Percentiles rank a stretch among this genome's conserved stretches.
Conservation (phyloP, 1,284 basidiomycete species). For the Abortiporus biennis region DNA sequence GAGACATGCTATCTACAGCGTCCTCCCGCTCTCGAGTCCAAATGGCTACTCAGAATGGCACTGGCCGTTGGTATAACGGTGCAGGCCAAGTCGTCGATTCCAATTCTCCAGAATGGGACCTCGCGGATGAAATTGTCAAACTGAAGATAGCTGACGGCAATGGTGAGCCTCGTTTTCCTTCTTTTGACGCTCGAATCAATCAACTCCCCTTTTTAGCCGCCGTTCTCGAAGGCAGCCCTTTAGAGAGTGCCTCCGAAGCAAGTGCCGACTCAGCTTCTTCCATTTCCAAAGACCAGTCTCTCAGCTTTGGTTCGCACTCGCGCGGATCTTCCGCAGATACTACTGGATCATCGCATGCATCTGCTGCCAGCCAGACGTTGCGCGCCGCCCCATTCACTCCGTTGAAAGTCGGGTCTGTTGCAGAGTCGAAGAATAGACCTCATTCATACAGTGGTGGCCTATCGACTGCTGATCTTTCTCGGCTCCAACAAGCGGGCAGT, state of each 20-base stretch:
- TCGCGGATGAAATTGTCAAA: constrained; percentile 66
- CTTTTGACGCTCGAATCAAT: too few relatives aligned
- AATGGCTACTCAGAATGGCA: constrained; percentile 18
- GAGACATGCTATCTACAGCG: constrained; percentile 20
- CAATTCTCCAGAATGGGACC: constrained; percentile 54
- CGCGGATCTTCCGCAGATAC: constrained; percentile 74
- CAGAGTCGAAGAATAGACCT: constrained; percentile 65
- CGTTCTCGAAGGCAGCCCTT: constrained; percentile 58
- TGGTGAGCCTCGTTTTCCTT: constrained; percentile 55
- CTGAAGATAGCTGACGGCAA: constrained; percentile 56
- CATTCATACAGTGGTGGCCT: constrained; percentile 75
- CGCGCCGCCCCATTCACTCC: constrained; percentile 42
- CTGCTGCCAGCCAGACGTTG: constrained; percentile 52
- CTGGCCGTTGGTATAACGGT: constrained; percentile 55
- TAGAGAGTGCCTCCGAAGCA: constrained; percentile 64
- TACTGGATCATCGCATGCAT: too few relatives aligned
- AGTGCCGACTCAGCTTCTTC: constrained; percentile 64
- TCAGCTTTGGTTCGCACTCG: constrained; percentile 56
- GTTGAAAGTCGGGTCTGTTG: constrained; percentile 42
- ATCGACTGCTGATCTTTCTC: constrained; percentile 63
- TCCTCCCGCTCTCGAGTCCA: constrained; percentile 23
- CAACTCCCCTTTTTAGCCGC: constrained; percentile 51
- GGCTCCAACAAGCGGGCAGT: constrained; percentile 60
- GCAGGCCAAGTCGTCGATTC: constrained; percentile 58
- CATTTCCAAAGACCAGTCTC: constrained; percentile 55